Evolutionary conservation across 257 asterid species (phyloP), one percentile per base, ranked within the genome.

Genomic region (Nicotiana tomentosiformis): DNA sequence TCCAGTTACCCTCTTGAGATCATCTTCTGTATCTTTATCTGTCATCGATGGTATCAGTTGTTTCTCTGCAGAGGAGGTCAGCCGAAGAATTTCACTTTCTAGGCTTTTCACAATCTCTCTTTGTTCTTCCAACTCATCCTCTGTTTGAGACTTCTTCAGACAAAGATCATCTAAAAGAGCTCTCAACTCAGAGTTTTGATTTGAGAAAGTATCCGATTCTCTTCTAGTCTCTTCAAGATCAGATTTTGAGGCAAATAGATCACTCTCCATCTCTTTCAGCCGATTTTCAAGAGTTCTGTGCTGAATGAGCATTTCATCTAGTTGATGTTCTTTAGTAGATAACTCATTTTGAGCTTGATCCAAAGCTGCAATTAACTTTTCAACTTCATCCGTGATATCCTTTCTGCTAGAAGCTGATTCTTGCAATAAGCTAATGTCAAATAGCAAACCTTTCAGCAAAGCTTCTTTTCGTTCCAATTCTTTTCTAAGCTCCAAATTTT

Each of bases 351-450:
- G 92, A 85, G 87, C 92, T 83, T 88, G 87, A 86, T 86, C 81
- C 88, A 88, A 87, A 77, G 92, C 90, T 53, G 62, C 74, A 68
- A 79, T 86, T 82, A 91, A 87, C 92, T 88, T 90, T 82, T 89
- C 91, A 78, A 87, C 85, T 86, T 92, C 98, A 89, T 91, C 94
- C 83, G 87, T 90, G 83, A 87, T 85, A 81, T 95, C 98, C 83
- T 86, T 93, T 89, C 90, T 89, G 87, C 88, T 84, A 84, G 96
- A 90, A 79, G 94, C 91, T 82, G 93, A 92, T 86, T 95, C 98
- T 88, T 95, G 98, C 88, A 95, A 90, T 90, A 93, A 89, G 88
- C 93, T 92, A 84, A 93, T 89, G 89, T 95, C 98, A 84, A 91
- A 93, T 77, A 91, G 96, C 81, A 95, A 86, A 84, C 98, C 98